A percentile compares a stretch with the other conserved stretches of the same genome.
phyloP scores from a whole-genome alignment of 2,329 filamentous ascomycete genomes.

The Rhynchosporium secalis region DNA sequence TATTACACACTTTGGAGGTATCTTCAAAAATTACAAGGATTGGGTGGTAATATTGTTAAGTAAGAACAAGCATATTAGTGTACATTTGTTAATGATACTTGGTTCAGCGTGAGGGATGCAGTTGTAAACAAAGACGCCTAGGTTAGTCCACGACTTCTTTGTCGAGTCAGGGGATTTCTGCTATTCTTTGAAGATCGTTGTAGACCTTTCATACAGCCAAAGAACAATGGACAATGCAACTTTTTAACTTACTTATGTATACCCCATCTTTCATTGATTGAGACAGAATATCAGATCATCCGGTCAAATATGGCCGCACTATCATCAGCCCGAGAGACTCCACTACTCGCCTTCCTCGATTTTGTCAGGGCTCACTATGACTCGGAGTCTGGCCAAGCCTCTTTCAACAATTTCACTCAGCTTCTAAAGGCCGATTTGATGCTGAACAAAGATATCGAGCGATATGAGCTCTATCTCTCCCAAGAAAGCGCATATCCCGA shows the following conservation, averaged over 20 bases:
- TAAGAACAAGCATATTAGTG: no score
- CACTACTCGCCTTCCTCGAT: neutral
- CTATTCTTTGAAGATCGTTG: no score
- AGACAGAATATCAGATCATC: neutral
- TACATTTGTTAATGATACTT: no score
- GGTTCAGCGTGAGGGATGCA: no score
- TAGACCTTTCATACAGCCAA: neutral
- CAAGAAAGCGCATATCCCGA: neutral
- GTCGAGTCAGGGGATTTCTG: no score
- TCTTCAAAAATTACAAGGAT: no score
- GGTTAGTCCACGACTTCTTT: no score
- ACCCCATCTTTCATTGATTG: no score
- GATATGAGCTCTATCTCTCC: neutral
- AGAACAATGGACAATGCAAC: neutral
- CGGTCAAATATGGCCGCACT: neutral
- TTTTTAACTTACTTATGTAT: neutral
- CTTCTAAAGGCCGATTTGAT: neutral
- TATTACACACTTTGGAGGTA: no score
- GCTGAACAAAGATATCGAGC: neutral
- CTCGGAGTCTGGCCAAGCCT: no score
- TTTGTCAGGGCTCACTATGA: neutral
- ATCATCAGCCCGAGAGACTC: neutral
- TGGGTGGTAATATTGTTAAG: no score
- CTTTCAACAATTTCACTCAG: neutral
- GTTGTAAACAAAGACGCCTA: no score